Evolutionary conservation across 1,284 basidiomycete genomes (phyloP).

Genomic region (Sporisorium sorghi): DNA sequence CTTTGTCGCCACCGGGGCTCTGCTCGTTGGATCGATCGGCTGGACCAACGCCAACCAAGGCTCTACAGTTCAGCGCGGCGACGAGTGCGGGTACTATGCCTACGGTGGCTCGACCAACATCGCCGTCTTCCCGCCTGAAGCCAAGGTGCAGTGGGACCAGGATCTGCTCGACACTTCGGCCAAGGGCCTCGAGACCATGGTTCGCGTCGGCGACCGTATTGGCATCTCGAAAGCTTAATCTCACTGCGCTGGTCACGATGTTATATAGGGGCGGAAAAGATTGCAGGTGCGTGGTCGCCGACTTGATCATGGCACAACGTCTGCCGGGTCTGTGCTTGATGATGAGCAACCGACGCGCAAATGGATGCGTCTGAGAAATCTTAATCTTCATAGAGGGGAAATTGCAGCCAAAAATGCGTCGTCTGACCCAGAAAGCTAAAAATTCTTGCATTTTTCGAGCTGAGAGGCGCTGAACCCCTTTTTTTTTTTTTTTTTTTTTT

Average conservation of each 20-base stretch:
- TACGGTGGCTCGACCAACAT: slow-evolving; percentile 64
- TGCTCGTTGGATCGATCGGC: slow-evolving; percentile 76
- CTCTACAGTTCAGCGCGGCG: slow-evolving; percentile 80
- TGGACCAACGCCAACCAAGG: slow-evolving; percentile 83
- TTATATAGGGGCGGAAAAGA: no score
- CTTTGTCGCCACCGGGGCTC: slow-evolving; percentile 70
- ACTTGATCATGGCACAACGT: not conserved
- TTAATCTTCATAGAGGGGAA: no score
- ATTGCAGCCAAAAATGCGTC: not conserved
- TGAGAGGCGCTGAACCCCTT: no score
- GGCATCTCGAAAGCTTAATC: slow-evolving; percentile 40
- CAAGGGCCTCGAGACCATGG: slow-evolving; percentile 78
- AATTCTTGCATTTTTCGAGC: no score
- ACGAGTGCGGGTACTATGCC: slow-evolving; percentile 80
- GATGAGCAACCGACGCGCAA: not conserved
- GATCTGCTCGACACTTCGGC: slow-evolving; percentile 82
- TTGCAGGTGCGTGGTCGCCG: no score
- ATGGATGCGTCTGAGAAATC: not conserved
- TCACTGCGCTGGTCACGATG: no score
- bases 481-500: no score
- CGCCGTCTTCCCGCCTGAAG: slow-evolving; percentile 45
- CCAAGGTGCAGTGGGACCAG: slow-evolving; percentile 83
- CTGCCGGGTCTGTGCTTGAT: no score
- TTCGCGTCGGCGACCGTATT: slow-evolving; percentile 73
- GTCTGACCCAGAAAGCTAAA: no score